phyloP scores from a whole-genome alignment of 306 rosid species.

The Cucumis melo region DNA sequence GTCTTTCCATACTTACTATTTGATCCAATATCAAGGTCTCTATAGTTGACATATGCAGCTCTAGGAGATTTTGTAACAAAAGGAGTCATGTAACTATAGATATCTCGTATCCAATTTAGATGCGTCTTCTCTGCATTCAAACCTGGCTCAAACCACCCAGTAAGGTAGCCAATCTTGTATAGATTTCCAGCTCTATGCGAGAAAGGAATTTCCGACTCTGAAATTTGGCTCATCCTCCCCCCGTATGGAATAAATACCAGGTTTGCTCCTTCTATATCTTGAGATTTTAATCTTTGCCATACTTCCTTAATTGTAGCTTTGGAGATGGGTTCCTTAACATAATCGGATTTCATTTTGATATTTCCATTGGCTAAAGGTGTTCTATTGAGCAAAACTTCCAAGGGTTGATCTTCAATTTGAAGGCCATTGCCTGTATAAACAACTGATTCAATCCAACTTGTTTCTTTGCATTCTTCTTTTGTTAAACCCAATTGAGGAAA shows the following conservation, averaged over 20 bases:
- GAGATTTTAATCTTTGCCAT: slow-evolving; percentile 27
- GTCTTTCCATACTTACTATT: background rate
- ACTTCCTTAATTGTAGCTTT: slow-evolving; percentile 20
- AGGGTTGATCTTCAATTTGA: slow-evolving; percentile 14
- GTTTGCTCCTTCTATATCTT: slow-evolving; percentile 23
- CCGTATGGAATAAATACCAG: slow-evolving; percentile 55
- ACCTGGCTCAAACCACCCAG: slow-evolving; percentile 28
- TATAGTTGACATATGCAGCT: slow-evolving; percentile 22
- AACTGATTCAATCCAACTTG: slow-evolving; percentile 63
- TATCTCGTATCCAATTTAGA: background rate
- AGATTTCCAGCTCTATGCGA: slow-evolving; percentile 37
- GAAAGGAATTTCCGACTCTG: slow-evolving; percentile 31
- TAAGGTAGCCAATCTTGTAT: slow-evolving; percentile 14
- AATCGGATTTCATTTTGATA: slow-evolving; percentile 47
- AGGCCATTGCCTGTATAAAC: slow-evolving; percentile 16
- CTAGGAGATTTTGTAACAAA: slow-evolving; percentile 33
- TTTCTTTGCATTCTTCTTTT: slow-evolving; percentile 32
- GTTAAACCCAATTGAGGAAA: slow-evolving; percentile 56
- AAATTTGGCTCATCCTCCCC: slow-evolving; percentile 35
- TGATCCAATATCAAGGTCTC: background rate
- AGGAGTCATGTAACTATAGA: background rate
- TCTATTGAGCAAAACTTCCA: slow-evolving; percentile 29
- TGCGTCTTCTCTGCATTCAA: background rate
- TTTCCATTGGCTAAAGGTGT: slow-evolving; percentile 16
- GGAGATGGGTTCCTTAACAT: slow-evolving; percentile 34